phyloP scores from a whole-genome alignment of 768 basidiomycete genomes.

The Amanita fuliginea region DNA sequence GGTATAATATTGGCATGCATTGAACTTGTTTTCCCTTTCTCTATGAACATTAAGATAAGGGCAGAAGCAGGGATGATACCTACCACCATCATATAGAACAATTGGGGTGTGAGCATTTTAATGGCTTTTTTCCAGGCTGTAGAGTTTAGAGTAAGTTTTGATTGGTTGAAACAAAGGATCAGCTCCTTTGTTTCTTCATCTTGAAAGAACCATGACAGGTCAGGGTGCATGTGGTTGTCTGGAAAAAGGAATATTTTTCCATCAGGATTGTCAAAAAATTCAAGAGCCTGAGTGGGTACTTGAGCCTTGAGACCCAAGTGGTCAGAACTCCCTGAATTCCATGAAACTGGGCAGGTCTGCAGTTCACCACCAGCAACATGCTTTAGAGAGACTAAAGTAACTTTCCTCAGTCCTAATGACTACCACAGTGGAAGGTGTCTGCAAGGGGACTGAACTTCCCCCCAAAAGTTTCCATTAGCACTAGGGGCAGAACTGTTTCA shows the following conservation, averaged over 20 bases:
- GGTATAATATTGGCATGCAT: slow-evolving; percentile 6
- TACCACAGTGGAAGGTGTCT: slow-evolving; percentile 3
- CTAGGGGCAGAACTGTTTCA: slow-evolving; percentile 1
- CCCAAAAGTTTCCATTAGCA: slow-evolving; percentile 6
- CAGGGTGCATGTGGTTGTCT: slow-evolving; percentile 7
- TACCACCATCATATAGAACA: slow-evolving; percentile 7
- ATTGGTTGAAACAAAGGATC: slow-evolving; percentile 6
- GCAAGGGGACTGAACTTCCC: slow-evolving; percentile 1
- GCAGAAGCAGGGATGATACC: slow-evolving; percentile 3
- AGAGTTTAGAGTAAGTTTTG: slow-evolving; percentile 1
- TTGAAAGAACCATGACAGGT: slow-evolving; percentile 6
- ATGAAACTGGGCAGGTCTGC: slow-evolving; percentile 6
- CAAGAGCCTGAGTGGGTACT: slow-evolving; percentile 1
- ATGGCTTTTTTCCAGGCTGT: slow-evolving; percentile 1
- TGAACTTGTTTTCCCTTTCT: slow-evolving; percentile 1
- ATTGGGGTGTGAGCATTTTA: slow-evolving; percentile 2
- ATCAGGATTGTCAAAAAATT: slow-evolving; percentile 3
- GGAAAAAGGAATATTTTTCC: slow-evolving; percentile 5
- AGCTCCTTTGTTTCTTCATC: slow-evolving; percentile 7
- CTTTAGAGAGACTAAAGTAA: slow-evolving; percentile 5
- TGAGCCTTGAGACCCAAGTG: slow-evolving; percentile 3
- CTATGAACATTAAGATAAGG: slow-evolving; percentile 5
- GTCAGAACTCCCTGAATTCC: slow-evolving; percentile 4
- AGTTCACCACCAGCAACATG: background rate
- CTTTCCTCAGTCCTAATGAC: slow-evolving; percentile 2